phyloP scores from a whole-genome alignment of 805 yeast species.

The Starmerella geochares region DNA sequence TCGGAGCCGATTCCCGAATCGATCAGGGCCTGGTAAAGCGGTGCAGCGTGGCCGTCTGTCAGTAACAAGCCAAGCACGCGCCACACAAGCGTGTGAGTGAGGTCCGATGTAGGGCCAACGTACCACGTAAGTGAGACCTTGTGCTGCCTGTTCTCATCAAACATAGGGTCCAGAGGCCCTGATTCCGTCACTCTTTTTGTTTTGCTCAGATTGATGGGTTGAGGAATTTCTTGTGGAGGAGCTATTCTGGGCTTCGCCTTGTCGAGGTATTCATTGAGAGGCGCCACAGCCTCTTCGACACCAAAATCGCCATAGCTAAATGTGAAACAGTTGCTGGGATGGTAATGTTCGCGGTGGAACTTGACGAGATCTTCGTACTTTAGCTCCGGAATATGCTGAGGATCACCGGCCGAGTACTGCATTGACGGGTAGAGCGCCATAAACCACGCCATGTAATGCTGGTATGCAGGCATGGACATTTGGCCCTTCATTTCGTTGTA shows the following conservation, averaged over 20 bases:
- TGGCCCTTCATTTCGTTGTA: slow-evolving; percentile 99
- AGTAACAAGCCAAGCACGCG: slow-evolving; percentile 60
- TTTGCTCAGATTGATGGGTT: slow-evolving; percentile 41
- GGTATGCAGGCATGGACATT: slow-evolving; percentile 75
- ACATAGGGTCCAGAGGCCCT: slow-evolving; percentile 79
- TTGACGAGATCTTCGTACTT: slow-evolving; percentile 63
- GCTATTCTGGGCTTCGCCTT: slow-evolving; percentile 1
- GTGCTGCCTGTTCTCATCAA: slow-evolving; percentile 54
- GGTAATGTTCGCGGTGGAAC: slow-evolving; percentile 68
- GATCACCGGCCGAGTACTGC: slow-evolving; percentile 92
- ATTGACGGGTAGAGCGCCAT: slow-evolving; percentile 74
- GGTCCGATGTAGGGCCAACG: slow-evolving; percentile 60
- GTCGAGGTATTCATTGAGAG: slow-evolving; percentile 22
- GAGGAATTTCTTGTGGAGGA: slow-evolving; percentile 14
- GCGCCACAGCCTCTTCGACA: slow-evolving; percentile 23
- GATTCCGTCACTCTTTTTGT: slow-evolving; percentile 34
- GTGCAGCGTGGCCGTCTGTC: slow-evolving; percentile 86
- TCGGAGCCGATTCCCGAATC: slow-evolving; percentile 81
- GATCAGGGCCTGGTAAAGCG: slow-evolving; percentile 73
- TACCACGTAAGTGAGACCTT: slow-evolving; percentile 84
- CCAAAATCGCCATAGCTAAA: slow-evolving; percentile 73
- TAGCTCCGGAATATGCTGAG: slow-evolving; percentile 62
- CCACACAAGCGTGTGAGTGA: slow-evolving; percentile 61
- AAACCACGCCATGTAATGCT: slow-evolving; percentile 73
- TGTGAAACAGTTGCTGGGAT: slow-evolving; percentile 80